These are phyloP conservation scores for Cetraspora pellucida DNA, from an alignment of 192 early-diverging fungal genomes.

Conservation along the genomic window DNA sequence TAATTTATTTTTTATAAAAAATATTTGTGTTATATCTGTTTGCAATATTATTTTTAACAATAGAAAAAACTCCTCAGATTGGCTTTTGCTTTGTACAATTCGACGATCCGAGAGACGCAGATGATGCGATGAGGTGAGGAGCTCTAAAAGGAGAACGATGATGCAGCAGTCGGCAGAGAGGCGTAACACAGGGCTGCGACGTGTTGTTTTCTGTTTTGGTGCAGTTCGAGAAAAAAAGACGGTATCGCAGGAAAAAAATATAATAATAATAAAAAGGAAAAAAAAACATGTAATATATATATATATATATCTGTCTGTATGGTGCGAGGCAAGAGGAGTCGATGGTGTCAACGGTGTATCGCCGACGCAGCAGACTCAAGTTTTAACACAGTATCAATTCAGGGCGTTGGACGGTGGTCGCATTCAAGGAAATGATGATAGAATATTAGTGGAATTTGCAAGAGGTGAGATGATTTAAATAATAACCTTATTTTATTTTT, in stretches of 20 bases:
- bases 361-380: neutral
- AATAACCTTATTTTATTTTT: neutral
- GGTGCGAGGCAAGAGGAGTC: constrained; percentile 1
- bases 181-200: neutral
- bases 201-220: constrained; percentile 2
- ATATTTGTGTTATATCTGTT: neutral
- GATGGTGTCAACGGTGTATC: neutral
- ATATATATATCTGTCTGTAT: neutral
- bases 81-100: constrained; percentile 26
- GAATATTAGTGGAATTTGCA: constrained; percentile 21
- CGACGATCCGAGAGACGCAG: constrained; percentile 26
- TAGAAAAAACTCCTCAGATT: neutral
- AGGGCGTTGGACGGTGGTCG: constrained; percentile 19
- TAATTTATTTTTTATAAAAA: neutral
- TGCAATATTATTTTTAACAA: neutral
- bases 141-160: constrained; percentile 22
- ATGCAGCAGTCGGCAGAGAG: neutral
- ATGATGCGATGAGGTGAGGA: constrained; percentile 28
- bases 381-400: constrained; percentile 26
- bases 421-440: constrained; percentile 26
- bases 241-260: too few relatives aligned
- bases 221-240: neutral
- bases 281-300: neutral
- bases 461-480: neutral
- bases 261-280: neutral